A percentile compares a stretch with the other conserved stretches of the same genome.
phyloP scores from a whole-genome alignment of 768 basidiomycete species.

The Suillus occidentalis region DNA sequence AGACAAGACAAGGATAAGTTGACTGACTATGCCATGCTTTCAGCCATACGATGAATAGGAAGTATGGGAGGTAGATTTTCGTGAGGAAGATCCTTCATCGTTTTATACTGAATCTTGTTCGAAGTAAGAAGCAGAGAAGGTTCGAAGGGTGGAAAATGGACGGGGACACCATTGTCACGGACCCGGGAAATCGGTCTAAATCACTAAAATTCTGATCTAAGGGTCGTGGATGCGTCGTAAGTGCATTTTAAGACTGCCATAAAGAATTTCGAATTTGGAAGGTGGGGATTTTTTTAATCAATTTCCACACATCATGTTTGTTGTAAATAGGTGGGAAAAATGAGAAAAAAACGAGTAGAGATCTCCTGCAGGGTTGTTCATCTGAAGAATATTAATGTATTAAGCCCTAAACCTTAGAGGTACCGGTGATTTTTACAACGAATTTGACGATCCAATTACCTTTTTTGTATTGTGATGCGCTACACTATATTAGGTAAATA shows the following conservation, averaged over 20 bases:
- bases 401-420: conserved; percentile 12
- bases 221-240: conserved; percentile 59
- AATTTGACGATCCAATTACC: conserved; percentile 27
- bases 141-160: conserved; percentile 39
- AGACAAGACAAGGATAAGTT: conserved; percentile 11
- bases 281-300: conserved; percentile 47
- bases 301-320: conserved; percentile 30
- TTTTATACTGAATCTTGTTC: conserved; percentile 46
- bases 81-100: conserved; percentile 43
- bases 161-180: conserved; percentile 42
- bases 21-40: conserved; percentile 57
- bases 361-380: conserved; percentile 2
- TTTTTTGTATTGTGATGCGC: conserved; percentile 23
- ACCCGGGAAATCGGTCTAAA: conserved; percentile 45
- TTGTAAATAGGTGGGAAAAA: conserved; percentile 23
- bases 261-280: conserved; percentile 40
- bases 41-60: conserved; percentile 43
- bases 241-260: conserved; percentile 41
- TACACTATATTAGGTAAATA: conserved; percentile 20
- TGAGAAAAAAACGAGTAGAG: conserved; percentile 7
- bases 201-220: conserved; percentile 71
- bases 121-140: conserved; percentile 33
- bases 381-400: neutral
- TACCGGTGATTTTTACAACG: neutral
- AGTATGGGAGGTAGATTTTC: conserved; percentile 37